A percentile compares a stretch with the other conserved stretches of the same genome.
These are phyloP conservation scores for Populus hybrid DNA, from an alignment of 441 rosid genomes.

Conservation along the genomic window DNA sequence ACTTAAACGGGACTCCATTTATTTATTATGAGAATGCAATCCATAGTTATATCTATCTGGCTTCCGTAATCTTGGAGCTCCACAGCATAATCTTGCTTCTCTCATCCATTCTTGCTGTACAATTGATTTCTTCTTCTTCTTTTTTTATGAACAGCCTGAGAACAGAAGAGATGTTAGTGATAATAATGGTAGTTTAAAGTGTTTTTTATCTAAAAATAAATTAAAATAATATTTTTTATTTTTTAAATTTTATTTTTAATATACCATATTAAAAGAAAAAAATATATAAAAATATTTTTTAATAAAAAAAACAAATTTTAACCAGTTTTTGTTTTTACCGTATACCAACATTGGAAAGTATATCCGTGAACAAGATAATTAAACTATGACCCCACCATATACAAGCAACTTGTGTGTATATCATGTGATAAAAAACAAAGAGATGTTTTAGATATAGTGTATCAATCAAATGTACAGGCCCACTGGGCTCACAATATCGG, in stretches of 20 bases:
- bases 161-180: no score
- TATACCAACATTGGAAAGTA: no score
- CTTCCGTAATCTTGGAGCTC: not conserved
- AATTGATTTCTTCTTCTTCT: no score
- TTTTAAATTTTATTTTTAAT: no score
- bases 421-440: not conserved
- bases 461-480: not conserved
- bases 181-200: no score
- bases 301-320: no score
- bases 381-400: not conserved
- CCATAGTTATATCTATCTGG: not conserved
- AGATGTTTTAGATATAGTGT: no score
- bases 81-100: not conserved
- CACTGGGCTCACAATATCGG: not conserved
- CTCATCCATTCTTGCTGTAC: not conserved
- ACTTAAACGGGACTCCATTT: not conserved
- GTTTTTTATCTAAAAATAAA: no score
- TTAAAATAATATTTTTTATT: no score
- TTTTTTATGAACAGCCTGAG: not conserved
- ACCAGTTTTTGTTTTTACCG: no score
- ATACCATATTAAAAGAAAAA: no score
- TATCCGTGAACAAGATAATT: not conserved
- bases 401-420: not conserved
- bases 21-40: not conserved
- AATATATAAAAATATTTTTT: no score